Conservation (phyloP, 2,329 filamentous ascomycete genomes). For the Trichoderma koningiopsis region DNA sequence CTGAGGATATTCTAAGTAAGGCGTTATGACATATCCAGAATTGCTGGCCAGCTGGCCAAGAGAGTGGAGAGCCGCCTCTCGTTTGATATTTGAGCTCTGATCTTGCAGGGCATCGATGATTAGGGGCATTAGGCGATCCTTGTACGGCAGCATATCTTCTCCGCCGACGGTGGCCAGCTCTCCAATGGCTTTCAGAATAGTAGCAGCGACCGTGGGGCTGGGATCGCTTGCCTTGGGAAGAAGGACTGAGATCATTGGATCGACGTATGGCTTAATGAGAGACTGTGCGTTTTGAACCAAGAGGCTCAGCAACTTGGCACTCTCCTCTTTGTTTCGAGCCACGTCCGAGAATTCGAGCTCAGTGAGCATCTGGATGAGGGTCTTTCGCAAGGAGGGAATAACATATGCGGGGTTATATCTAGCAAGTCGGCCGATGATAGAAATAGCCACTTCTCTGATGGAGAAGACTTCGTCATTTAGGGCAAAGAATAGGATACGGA, state of each 20-base stretch:
- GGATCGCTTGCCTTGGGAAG: conserved; percentile 86
- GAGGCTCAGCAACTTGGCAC: conserved; percentile 87
- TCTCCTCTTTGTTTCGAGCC: conserved; percentile 92
- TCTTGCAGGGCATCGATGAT: conserved; percentile 94
- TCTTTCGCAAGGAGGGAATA: conserved; percentile 91
- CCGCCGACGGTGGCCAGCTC: conserved; percentile 93
- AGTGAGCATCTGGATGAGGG: conserved; percentile 92
- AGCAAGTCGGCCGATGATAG: conserved; percentile 92
- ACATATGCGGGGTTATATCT: conserved; percentile 94
- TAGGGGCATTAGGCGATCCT: conserved; percentile 89
- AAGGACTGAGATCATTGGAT: conserved; percentile 93
- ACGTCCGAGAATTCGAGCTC: conserved; percentile 97
- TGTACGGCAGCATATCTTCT: conserved; percentile 89
- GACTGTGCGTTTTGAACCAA: conserved; percentile 91
- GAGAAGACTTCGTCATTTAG: conserved; percentile 93
- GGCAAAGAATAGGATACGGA: conserved; percentile 90
- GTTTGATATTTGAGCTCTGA: conserved; percentile 84
- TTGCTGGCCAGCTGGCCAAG: conserved; percentile 93
- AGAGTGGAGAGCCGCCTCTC: conserved; percentile 87
- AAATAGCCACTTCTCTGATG: conserved; percentile 91
- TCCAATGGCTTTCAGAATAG: conserved; percentile 92
- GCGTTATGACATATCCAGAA: conserved; percentile 95
- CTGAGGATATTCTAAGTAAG: conserved; percentile 93
- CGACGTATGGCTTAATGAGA: conserved; percentile 93
- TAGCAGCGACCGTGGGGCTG: conserved; percentile 86